phyloP scores from a whole-genome alignment of 2,329 filamentous ascomycete species.

The Alternaria sp. region DNA sequence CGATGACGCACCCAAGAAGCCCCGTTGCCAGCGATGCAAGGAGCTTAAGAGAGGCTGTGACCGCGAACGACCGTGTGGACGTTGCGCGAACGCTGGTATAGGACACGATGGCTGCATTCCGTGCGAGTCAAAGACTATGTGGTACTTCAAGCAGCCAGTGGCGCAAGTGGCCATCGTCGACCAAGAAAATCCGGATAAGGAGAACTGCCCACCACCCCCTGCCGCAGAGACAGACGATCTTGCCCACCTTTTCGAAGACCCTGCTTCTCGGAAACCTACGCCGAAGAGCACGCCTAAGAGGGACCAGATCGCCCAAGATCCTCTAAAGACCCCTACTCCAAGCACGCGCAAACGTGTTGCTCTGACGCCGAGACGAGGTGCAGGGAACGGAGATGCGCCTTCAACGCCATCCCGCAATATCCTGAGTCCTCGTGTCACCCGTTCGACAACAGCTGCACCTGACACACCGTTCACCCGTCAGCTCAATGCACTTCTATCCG shows the following conservation, averaged over 20 bases:
- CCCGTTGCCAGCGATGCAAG: constrained; percentile 35
- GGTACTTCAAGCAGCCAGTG: constrained; percentile 26
- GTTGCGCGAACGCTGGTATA: constrained; percentile 28
- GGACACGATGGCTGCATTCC: constrained; percentile 32
- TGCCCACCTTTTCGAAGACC: constrained; percentile 70
- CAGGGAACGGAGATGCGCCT: constrained; percentile 23
- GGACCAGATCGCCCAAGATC: constrained; percentile 60
- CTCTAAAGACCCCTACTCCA: constrained; percentile 56
- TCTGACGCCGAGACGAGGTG: constrained; percentile 41
- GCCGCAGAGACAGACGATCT: constrained; percentile 58
- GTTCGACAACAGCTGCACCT: constrained; percentile 38
- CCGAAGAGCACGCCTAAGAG: constrained; percentile 66
- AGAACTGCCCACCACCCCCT: constrained; percentile 58
- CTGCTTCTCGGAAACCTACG: constrained; percentile 63
- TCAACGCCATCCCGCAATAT: constrained; percentile 44
- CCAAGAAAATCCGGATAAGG: constrained; percentile 57
- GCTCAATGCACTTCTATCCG: constrained; percentile 66
- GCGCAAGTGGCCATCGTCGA: constrained; percentile 17
- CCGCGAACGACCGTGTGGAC: constrained; percentile 34
- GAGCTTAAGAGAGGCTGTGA: constrained; percentile 31
- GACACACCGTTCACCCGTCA: constrained; percentile 67
- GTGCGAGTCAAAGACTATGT: constrained; percentile 19
- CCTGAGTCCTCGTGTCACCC: constrained; percentile 46
- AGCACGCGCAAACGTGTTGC: constrained; percentile 45
- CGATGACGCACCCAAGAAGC: constrained; percentile 24